Percentiles rank a stretch among this genome's conserved stretches.
These are phyloP conservation scores for Mycena rosella DNA, from an alignment of 768 basidiomycete species.

Conservation along the genomic window DNA sequence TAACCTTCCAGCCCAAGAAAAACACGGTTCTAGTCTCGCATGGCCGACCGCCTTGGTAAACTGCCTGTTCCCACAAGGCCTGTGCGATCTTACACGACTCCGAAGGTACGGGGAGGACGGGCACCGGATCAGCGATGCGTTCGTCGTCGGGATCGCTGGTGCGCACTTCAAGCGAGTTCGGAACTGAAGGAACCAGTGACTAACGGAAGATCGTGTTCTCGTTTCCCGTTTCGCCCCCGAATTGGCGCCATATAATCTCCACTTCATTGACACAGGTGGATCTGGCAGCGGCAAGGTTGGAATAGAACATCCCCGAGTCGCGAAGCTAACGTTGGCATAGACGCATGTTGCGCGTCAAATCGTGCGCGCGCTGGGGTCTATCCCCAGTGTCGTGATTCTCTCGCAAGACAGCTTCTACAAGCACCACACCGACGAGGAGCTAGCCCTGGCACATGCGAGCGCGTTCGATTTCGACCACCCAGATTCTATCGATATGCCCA, in stretches of 20 bases:
- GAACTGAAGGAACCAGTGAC: neutral
- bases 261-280: slow-evolving; percentile 64
- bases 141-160: slow-evolving; percentile 90
- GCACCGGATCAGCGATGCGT: slow-evolving; percentile 75
- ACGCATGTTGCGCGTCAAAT: slow-evolving; percentile 90
- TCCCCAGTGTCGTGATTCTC: slow-evolving; percentile 91
- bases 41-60: slow-evolving; percentile 87
- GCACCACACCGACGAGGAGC: slow-evolving; percentile 80
- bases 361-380: slow-evolving; percentile 80
- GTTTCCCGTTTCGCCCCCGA: neutral
- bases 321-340: slow-evolving; percentile 50
- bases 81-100: slow-evolving; percentile 18
- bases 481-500: slow-evolving; percentile 89
- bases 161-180: slow-evolving; percentile 6
- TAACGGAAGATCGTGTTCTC: neutral
- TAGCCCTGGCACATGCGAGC: slow-evolving; percentile 85
- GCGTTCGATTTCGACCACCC: slow-evolving; percentile 92
- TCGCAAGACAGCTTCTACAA: slow-evolving; percentile 97
- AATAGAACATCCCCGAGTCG: neutral
- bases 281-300: slow-evolving; percentile 90
- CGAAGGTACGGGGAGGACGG: slow-evolving; percentile 86
- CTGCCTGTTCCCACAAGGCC: slow-evolving; percentile 20
- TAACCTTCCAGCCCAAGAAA: slow-evolving; percentile 62
- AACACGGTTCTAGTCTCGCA: slow-evolving; percentile 87
- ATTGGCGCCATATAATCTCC: too few relatives aligned